Evolutionary conservation across 1,284 basidiomycete species (phyloP), one percentile per base, ranked within the genome.

Genomic region (Vanrija humicola): DNA sequence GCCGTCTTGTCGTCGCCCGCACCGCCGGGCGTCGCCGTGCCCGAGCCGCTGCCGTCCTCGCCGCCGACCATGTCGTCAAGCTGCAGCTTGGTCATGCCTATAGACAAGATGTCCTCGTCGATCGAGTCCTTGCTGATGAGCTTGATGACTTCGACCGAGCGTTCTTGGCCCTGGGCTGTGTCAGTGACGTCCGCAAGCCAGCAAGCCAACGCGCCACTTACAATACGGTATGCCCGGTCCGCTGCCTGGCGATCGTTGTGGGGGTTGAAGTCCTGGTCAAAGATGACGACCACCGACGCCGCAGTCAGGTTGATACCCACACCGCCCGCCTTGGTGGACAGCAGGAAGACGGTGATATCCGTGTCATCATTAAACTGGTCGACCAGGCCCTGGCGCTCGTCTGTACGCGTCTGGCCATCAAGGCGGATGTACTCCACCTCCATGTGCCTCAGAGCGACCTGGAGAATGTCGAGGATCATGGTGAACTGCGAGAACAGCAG

Each of bases 401-500:
- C 92, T 18, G 98, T 96, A 44, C 90, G 85, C 0, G 96, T 99
- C 50, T 88, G 87, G 1, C 96, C 96, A 0, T 96, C 98, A 50
- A 99, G 81, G n/a, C 95, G 78, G 29, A 92, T 82, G 74, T 86
- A 97, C 61, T 84, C 86, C 67, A 90, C 83, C n/a, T 82, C 79
- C 71, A 84, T 82, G 58, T 88, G 81, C 52, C 87, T 86, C 28
- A 99, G 80, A 10, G 95, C 83, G n/a, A 85, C 84, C 77, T 91
- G 86, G 5, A 98, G 81, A 65, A 98, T 97, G 73, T 96, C 90
- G 46, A 97, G 82, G 48, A 96, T 86, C 80, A 97, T 93, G 4
- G 90, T 93, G 75, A 97, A 97, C 89, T 94, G 93, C 38, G 90
- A 94, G 76, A 98, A 98, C 52, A 98, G 86, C 61, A 98, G 80